phyloP scores from a whole-genome alignment of 1,284 basidiomycete genomes.

The Ganoderma resinaceum region DNA sequence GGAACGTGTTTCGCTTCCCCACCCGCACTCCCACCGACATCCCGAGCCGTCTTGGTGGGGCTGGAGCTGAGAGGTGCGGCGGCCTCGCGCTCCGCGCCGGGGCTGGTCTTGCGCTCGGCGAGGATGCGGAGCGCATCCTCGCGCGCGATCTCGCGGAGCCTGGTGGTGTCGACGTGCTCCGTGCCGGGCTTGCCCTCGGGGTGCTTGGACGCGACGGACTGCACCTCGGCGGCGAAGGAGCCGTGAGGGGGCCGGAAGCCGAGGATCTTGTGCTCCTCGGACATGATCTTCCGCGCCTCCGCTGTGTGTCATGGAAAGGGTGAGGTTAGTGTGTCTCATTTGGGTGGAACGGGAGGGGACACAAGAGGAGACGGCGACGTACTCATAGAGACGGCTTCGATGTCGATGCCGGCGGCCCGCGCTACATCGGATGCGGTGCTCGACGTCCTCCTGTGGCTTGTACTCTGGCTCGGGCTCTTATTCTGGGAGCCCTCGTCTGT shows the following conservation, averaged over 20 bases:
- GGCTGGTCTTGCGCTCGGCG: slow-evolving; percentile 33
- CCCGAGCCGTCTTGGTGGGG: not conserved
- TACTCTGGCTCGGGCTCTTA: slow-evolving; percentile 7
- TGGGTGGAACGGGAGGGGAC: not conserved
- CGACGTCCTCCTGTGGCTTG: slow-evolving; percentile 22
- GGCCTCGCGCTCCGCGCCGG: slow-evolving; percentile 19
- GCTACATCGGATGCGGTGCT: slow-evolving; percentile 33
- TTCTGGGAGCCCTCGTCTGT: slow-evolving; percentile 9
- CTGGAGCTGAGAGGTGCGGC: slow-evolving; percentile 11
- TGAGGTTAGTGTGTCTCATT: not conserved
- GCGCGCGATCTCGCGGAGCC: slow-evolving; percentile 38
- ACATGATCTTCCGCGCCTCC: slow-evolving; percentile 46
- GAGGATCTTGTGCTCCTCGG: slow-evolving; percentile 45
- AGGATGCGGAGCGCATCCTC: slow-evolving; percentile 40
- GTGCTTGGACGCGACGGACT: slow-evolving; percentile 45
- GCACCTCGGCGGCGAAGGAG: slow-evolving; percentile 44
- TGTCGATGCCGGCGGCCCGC: slow-evolving; percentile 36
- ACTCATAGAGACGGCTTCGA: slow-evolving; percentile 38
- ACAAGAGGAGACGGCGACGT: not conserved
- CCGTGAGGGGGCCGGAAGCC: slow-evolving; percentile 40
- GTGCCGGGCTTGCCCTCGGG: slow-evolving; percentile 34
- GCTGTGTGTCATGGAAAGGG: slow-evolving; percentile 21
- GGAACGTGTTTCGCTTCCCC: slow-evolving; percentile 13
- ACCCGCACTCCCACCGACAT: not conserved
- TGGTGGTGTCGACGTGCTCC: slow-evolving; percentile 26